A percentile compares a stretch with the other conserved stretches of the same genome.
phyloP scores from a whole-genome alignment of 2,329 filamentous ascomycete genomes.

The Monilinia polystroma region DNA sequence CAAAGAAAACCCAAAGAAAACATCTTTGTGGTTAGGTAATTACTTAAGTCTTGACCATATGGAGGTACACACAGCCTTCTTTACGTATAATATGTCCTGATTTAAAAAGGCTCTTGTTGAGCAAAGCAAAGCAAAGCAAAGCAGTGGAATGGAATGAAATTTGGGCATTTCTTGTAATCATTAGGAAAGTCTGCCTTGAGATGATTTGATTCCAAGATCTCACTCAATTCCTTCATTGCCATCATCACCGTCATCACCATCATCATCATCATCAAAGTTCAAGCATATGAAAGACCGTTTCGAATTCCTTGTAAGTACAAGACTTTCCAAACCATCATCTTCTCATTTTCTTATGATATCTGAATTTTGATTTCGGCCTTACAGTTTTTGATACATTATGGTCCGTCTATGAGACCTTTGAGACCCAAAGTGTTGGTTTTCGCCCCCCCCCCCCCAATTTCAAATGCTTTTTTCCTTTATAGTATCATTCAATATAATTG shows the following conservation, averaged over 20 bases:
- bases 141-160: too few species aligned
- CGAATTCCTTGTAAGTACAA: background rate
- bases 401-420: constrained; percentile 14
- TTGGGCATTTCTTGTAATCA: background rate
- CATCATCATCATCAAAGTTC: background rate
- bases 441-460: constrained; percentile 6
- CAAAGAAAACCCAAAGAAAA: constrained; percentile 1
- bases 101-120: background rate
- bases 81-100: background rate
- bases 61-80: constrained; percentile 17
- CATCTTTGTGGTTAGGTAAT: background rate
- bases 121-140: background rate
- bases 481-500: background rate
- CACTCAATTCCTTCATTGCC: background rate
- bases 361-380: background rate
- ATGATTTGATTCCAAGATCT: constrained; percentile 14
- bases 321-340: background rate
- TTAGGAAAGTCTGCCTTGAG: constrained; percentile 7
- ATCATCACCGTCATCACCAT: background rate
- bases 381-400: constrained; percentile 2
- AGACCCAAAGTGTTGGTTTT: constrained; percentile 7
- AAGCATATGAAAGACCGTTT: background rate
- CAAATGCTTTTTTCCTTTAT: background rate
- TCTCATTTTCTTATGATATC: background rate
- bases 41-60: background rate